Evolutionary conservation across 2,329 filamentous ascomycete species (phyloP).

Genomic region (Didymella pomorum): DNA sequence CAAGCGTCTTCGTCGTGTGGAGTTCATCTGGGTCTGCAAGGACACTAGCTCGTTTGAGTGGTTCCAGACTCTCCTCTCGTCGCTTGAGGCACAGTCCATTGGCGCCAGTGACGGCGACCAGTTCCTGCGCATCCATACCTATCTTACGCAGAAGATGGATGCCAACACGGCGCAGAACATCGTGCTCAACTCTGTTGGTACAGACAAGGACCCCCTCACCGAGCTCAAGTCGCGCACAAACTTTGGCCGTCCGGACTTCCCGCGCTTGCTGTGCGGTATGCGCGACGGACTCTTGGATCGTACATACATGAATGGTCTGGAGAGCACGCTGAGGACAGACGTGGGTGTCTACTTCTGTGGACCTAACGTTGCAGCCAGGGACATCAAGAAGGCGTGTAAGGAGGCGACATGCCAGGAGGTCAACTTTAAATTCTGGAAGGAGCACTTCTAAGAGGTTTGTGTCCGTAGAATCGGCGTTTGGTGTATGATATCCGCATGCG

Average conservation of each 20-base stretch:
- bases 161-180: slow-evolving; percentile 95
- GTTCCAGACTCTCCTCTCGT: slow-evolving; percentile 94
- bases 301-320: slow-evolving; percentile 83
- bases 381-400: slow-evolving; percentile 84
- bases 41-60: slow-evolving; percentile 97
- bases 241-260: slow-evolving; percentile 93
- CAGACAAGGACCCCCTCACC: slow-evolving; percentile 86
- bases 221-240: slow-evolving; percentile 90
- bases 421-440: slow-evolving; percentile 98
- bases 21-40: slow-evolving; percentile 99
- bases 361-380: slow-evolving; percentile 78
- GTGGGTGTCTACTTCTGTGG: slow-evolving; percentile 99
- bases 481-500: slow-evolving; percentile 16
- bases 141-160: slow-evolving; percentile 92
- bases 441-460: slow-evolving; percentile 67
- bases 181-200: slow-evolving; percentile 92
- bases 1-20: slow-evolving; percentile 86
- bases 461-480: slow-evolving; percentile 5
- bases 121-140: slow-evolving; percentile 97
- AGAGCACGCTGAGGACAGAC: slow-evolving; percentile 78
- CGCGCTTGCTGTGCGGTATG: slow-evolving; percentile 81
- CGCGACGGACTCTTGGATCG: slow-evolving; percentile 85
- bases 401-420: slow-evolving; percentile 78
- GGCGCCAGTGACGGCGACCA: slow-evolving; percentile 71
- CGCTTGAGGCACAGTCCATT: slow-evolving; percentile 84